These are phyloP conservation scores for Porphyrellus cyaneotinctus DNA, from an alignment of 768 basidiomycete species.

Conservation along the genomic window DNA sequence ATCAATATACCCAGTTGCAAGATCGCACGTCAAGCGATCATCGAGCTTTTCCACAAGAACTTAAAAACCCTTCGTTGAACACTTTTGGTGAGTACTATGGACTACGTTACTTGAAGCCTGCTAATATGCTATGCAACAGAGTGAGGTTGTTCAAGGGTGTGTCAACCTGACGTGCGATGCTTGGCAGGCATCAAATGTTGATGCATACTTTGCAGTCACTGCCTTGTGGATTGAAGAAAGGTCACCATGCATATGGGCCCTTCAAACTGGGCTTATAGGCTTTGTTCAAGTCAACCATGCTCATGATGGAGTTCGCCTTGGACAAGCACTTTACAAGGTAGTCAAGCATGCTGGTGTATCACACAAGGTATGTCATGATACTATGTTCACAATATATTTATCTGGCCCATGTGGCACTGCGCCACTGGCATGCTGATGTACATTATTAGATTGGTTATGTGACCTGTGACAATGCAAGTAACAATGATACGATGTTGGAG, in stretches of 20 bases:
- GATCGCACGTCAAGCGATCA: too few species aligned
- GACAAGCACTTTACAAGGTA: slow-evolving; percentile 36
- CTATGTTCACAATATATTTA: too few species aligned
- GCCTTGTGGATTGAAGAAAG: not conserved
- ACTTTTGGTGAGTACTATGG: too few species aligned
- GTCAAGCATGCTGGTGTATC: slow-evolving; percentile 11
- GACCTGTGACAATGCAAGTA: slow-evolving; percentile 25
- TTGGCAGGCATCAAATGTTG: slow-evolving; percentile 1
- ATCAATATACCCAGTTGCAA: too few species aligned
- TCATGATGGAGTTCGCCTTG: slow-evolving; percentile 29
- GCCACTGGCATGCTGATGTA: too few species aligned
- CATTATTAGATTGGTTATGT: slow-evolving; percentile 14
- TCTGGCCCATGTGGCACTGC: too few species aligned
- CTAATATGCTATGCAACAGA: too few species aligned
- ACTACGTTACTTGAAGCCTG: too few species aligned
- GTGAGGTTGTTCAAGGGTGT: not conserved
- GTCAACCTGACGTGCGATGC: slow-evolving; percentile 8
- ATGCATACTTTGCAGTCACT: not conserved
- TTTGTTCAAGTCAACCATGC: slow-evolving; percentile 37
- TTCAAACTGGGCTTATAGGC: not conserved
- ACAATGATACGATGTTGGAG: slow-evolving; percentile 12
- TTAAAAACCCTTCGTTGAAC: too few species aligned
- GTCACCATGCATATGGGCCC: not conserved
- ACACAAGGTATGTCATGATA: not conserved
- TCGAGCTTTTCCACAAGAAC: too few species aligned